phyloP scores from a whole-genome alignment of 2,329 filamentous ascomycete species.

The Colletotrichum eleusines region DNA sequence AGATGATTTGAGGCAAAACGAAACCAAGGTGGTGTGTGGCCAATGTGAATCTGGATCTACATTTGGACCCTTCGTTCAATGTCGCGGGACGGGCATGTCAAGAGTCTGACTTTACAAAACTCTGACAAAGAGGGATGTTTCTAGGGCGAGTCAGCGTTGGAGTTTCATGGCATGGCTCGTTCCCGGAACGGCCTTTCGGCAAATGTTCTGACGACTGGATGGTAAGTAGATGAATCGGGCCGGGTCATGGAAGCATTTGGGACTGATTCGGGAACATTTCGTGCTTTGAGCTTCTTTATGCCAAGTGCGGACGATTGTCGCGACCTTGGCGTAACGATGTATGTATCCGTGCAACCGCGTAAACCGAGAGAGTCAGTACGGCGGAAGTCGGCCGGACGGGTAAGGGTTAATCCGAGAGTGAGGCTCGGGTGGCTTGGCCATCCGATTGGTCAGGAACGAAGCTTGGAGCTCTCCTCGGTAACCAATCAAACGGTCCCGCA shows the following conservation, averaged over 20 bases:
- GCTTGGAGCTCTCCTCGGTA: background rate
- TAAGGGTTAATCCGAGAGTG: background rate
- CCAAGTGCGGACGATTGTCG: background rate
- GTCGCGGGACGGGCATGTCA: slow-evolving; percentile 8
- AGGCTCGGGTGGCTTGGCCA: too few species aligned
- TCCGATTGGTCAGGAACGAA: background rate
- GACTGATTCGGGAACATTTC: background rate
- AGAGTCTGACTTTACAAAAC: slow-evolving; percentile 18
- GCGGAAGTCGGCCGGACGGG: background rate
- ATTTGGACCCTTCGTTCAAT: slow-evolving; percentile 17
- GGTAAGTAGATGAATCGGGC: background rate
- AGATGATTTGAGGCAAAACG: slow-evolving; percentile 6
- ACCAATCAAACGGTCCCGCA: background rate
- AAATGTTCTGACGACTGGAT: background rate
- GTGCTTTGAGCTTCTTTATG: slow-evolving; percentile 4
- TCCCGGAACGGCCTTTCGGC: background rate
- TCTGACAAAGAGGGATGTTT: slow-evolving; percentile 8
- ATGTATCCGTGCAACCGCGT: too few species aligned
- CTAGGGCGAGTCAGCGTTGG: slow-evolving; percentile 22
- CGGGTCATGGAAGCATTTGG: background rate
- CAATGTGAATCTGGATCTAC: background rate
- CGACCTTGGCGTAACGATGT: background rate
- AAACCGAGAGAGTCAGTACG: slow-evolving; percentile 32
- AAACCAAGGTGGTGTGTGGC: background rate
- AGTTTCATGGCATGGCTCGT: slow-evolving; percentile 12